These are phyloP conservation scores for Eragrostis curvula DNA, from an alignment of 176 grass and related monocot species.

Conservation along the genomic window DNA sequence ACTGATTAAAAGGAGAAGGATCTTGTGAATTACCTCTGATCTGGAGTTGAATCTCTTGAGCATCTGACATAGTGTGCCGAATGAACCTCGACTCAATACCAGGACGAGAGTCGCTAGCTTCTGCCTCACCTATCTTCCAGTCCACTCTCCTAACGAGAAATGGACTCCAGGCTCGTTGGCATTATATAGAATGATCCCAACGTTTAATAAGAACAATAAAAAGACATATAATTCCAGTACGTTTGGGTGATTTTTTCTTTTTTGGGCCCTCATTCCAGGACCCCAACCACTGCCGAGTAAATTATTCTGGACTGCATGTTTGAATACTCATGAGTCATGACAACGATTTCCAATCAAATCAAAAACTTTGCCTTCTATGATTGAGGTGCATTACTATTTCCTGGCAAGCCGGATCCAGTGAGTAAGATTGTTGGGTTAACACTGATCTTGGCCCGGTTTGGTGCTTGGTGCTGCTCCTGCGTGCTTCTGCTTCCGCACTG, in stretches of 20 bases:
- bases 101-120: not conserved
- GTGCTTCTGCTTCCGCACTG: no score
- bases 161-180: not conserved
- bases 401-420: not conserved
- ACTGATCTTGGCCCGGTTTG: no score
- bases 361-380: not conserved
- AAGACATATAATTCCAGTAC: not conserved
- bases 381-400: conserved; percentile 33
- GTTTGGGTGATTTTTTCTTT: not conserved
- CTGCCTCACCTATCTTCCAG: not conserved
- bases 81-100: conserved; percentile 4
- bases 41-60: conserved; percentile 63
- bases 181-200: conserved; percentile 33
- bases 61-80: conserved; percentile 30
- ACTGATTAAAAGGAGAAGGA: not conserved
- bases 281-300: not conserved
- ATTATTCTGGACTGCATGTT: not conserved
- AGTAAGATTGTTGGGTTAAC: not conserved
- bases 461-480: no score
- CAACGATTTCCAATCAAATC: not conserved
- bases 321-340: not conserved
- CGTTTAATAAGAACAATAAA: not conserved
- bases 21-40: conserved; percentile 41
- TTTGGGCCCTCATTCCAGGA: not conserved
- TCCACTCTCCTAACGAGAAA: not conserved